A percentile compares a stretch with the other conserved stretches of the same genome.
Conservation (phyloP, 371 early-diverging fungal species). For the Synchytrium microbalum region DNA sequence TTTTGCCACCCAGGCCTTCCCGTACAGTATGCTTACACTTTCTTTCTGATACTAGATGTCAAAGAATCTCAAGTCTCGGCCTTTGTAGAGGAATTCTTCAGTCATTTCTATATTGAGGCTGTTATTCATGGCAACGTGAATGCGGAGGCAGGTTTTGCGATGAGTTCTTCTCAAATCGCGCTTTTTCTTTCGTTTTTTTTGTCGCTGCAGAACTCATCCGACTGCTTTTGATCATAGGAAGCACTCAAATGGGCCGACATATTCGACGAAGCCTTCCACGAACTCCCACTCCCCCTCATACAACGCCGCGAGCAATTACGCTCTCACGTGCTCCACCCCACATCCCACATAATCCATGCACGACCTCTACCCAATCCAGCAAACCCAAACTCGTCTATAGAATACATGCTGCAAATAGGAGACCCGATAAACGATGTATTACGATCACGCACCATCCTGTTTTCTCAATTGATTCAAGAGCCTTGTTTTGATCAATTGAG, state of each 20-base stretch:
- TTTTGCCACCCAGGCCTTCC: not conserved
- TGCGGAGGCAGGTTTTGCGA: conserved; percentile 26
- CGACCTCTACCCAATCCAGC: conserved; percentile 52
- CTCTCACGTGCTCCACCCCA: not conserved
- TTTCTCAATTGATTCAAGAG: conserved; percentile 72
- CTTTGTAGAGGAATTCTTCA: conserved; percentile 55
- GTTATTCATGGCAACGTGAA: conserved; percentile 77
- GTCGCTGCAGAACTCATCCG: no score
- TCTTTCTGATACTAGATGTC: not conserved
- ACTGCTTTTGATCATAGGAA: not conserved
- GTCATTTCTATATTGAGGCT: conserved; percentile 45
- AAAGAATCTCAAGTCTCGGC: conserved; percentile 35
- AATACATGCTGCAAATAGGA: conserved; percentile 61
- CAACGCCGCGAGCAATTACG: not conserved
- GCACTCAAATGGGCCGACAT: conserved; percentile 5
- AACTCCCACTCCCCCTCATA: not conserved
- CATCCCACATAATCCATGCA: not conserved
- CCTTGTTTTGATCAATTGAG: conserved; percentile 88
- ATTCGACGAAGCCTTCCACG: not conserved
- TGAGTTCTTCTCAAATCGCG: not conserved
- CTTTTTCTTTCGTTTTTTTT: not conserved
- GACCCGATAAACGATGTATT: conserved; percentile 18
- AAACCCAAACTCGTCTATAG: conserved; percentile 81
- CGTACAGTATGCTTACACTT: no score
- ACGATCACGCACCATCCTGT: conserved; percentile 52